These are phyloP conservation scores for Pinus tabuliformis DNA, from an alignment of 75 land plant genomes.

Conservation along the genomic window DNA sequence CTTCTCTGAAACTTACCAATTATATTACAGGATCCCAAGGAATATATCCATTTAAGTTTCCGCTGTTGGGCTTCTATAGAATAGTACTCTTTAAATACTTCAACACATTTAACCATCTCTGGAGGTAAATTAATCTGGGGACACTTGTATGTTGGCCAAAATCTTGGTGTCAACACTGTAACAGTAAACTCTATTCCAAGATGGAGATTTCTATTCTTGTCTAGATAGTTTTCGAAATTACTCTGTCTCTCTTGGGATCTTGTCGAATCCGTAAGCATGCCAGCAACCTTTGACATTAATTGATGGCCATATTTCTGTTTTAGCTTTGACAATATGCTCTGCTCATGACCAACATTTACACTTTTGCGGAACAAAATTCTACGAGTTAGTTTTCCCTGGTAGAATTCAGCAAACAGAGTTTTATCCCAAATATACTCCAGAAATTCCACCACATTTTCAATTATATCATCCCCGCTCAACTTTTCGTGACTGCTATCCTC, in stretches of 20 bases:
- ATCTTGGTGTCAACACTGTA: constrained; percentile 83
- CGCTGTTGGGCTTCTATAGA: constrained; percentile 72
- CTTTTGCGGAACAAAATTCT: background rate
- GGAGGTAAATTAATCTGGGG: constrained; percentile 80
- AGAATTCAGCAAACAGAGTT: constrained; percentile 89
- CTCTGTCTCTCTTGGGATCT: constrained; percentile 12
- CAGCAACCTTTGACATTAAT: background rate
- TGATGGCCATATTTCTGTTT: background rate
- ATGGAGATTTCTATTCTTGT: constrained; percentile 31
- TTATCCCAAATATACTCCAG: constrained; percentile 87
- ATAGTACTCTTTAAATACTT: constrained; percentile 74
- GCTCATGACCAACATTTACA: background rate
- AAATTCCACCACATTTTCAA: constrained; percentile 89
- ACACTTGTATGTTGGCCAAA: constrained; percentile 94
- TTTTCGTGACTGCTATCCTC: too few relatives aligned
- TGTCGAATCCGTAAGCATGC: constrained; percentile 64
- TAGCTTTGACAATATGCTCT: background rate
- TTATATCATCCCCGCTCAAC: constrained; percentile 44
- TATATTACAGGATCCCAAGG: constrained; percentile 78
- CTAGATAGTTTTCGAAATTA: background rate
- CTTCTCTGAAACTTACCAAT: constrained; percentile 8
- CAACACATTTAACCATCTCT: constrained; percentile 87
- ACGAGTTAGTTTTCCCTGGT: constrained; percentile 38
- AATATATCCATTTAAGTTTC: constrained; percentile 86
- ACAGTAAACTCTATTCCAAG: constrained; percentile 91